These are phyloP conservation scores for Clavispora fructus DNA, from an alignment of 805 yeast species.

Conservation along the genomic window DNA sequence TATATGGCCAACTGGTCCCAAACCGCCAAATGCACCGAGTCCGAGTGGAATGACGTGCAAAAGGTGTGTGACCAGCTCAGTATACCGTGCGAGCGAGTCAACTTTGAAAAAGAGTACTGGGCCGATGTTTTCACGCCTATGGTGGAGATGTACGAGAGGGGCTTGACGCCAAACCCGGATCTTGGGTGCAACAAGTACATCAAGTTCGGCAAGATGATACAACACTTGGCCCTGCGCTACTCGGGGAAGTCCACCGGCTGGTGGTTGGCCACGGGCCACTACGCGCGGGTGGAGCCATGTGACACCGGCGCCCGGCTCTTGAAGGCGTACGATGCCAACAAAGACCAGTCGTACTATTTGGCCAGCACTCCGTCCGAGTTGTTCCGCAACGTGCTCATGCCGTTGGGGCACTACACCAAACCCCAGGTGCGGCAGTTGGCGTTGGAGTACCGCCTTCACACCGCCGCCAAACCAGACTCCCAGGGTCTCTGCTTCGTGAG, in stretches of 20 bases:
- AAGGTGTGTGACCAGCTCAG: slow-evolving; percentile 52
- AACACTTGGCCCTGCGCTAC: slow-evolving; percentile 36
- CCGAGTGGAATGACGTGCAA: slow-evolving; percentile 84
- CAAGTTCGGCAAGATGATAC: slow-evolving; percentile 77
- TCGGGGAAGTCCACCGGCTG: slow-evolving; percentile 36
- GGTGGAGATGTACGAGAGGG: slow-evolving; percentile 65
- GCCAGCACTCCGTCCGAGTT: slow-evolving; percentile 54
- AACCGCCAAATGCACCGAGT: slow-evolving; percentile 67
- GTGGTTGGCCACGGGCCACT: slow-evolving; percentile 92
- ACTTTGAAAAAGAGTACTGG: slow-evolving; percentile 93
- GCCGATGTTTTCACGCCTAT: slow-evolving; percentile 86
- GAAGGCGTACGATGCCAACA: slow-evolving; percentile 51
- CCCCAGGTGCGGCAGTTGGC: slow-evolving; percentile 74
- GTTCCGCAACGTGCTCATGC: slow-evolving; percentile 56
- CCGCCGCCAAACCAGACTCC: slow-evolving; percentile 83
- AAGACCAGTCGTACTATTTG: slow-evolving; percentile 90
- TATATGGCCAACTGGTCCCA: slow-evolving; percentile 93
- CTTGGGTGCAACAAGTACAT: slow-evolving; percentile 79
- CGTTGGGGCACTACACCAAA: slow-evolving; percentile 74
- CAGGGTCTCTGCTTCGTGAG: slow-evolving; percentile 92
- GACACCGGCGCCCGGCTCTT: slow-evolving; percentile 41
- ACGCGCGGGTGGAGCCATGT: slow-evolving; percentile 48
- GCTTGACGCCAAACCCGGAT: slow-evolving; percentile 93
- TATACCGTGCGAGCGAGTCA: slow-evolving; percentile 70
- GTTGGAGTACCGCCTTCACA: slow-evolving; percentile 41